Evolutionary conservation across 164 flowering plant genomes (phyloP), one percentile per base, ranked within the genome.

Genomic region (Magnolia officinalis): DNA sequence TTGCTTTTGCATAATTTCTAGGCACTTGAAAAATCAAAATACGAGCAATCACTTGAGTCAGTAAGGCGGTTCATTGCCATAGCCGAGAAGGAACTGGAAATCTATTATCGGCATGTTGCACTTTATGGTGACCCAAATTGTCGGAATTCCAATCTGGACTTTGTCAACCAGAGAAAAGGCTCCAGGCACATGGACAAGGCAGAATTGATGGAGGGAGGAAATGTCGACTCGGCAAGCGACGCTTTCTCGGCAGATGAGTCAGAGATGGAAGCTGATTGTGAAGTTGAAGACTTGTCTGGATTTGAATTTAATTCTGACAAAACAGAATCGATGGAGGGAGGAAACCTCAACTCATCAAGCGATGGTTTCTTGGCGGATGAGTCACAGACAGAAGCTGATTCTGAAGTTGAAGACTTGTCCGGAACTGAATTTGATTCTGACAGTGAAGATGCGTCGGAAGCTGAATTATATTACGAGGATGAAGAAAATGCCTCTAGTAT

Each of bases 11-110:
- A 51, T 55, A 8, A 8, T 75, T 79, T 77, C 20, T 83, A 93
- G 99, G 99, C 99, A 50, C 78, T 89, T 70, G 95, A 94, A 79
- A 94, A 90, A 80, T 92, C 96, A 2, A 96, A 91, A 79, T 96
- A 96, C 51, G 95, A 92, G 87, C 98, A 96, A 74, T 94, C 98
- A 71, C 95, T 96, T 6, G 98, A 91, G 66, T 82, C 96, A 2
- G 96, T 92, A 74, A 84, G 93, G 76, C 96, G 81, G 72, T 94
- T 89, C 85, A 94, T 94, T 75, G 91, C 94, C 21, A 83, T 94
- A 75, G 84, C 89, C 1, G 97, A 92, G 87, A 96, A 91, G 82
- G 98, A 96, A 79, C 77, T 94, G 69, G 99, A 93, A 82, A 87
- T 96, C 5, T 94, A 96, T 75, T 82, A 91, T 82, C 82, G 97